Evolutionary conservation across 75 land plant genomes (phyloP).

Genomic region (Pseudotsuga menziesii): DNA sequence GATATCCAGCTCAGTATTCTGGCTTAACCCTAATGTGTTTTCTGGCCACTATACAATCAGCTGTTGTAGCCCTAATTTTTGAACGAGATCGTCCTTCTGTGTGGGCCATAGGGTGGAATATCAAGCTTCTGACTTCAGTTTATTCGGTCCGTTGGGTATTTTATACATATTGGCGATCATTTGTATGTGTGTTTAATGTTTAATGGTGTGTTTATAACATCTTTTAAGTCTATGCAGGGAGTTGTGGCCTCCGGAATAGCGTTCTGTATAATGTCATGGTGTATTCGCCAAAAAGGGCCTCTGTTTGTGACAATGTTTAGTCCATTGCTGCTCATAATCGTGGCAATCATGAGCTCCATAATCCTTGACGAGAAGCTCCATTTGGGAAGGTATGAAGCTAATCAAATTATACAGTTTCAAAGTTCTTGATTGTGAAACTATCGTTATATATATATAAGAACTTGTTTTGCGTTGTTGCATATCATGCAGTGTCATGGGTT

Average conservation of each 20-base stretch:
- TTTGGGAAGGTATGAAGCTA: constrained; percentile 66
- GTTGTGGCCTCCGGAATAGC: constrained; percentile 59
- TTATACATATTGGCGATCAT: background rate
- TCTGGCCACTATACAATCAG: constrained; percentile 57
- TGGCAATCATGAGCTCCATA: constrained; percentile 41
- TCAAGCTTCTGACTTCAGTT: constrained; percentile 29
- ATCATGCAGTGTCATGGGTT: background rate
- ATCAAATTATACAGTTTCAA: background rate
- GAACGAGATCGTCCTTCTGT: constrained; percentile 27
- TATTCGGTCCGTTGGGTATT: background rate
- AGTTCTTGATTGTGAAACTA: no score
- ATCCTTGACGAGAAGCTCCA: constrained; percentile 56
- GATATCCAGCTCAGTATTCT: constrained; percentile 64
- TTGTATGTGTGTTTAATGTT: background rate
- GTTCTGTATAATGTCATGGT: constrained; percentile 66
- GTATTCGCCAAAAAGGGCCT: constrained; percentile 65
- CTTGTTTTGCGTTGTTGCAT: background rate
- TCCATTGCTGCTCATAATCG: constrained; percentile 62
- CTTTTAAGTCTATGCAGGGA: constrained; percentile 41
- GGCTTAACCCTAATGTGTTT: constrained; percentile 48
- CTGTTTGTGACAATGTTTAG: constrained; percentile 72
- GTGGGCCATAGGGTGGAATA: constrained; percentile 38
- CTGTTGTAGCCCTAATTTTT: constrained; percentile 16
- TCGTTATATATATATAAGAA: no score
- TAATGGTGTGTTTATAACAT: background rate